phyloP scores from a whole-genome alignment of 306 rosid genomes.

The Gastrolobium villosum region DNA sequence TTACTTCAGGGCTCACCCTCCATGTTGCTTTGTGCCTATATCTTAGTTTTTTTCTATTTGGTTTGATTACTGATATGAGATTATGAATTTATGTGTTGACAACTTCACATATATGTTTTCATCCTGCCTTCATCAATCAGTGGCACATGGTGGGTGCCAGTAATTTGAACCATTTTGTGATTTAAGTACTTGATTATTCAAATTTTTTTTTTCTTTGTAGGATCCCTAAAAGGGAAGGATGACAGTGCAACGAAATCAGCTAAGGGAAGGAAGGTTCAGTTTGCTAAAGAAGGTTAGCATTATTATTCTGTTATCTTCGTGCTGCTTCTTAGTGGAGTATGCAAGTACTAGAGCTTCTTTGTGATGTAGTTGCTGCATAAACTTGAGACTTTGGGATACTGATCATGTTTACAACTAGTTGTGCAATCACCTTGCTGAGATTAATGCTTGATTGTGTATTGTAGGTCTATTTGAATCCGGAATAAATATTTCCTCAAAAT shows the following conservation, averaged over 20 bases:
- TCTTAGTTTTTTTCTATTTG: background rate
- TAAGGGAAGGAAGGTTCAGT: conserved; percentile 82
- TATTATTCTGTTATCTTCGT: conserved; percentile 14
- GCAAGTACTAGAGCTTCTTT: conserved; percentile 28
- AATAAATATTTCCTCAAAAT: conserved; percentile 42
- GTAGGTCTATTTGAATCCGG: conserved; percentile 53
- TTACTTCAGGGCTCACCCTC: too few species aligned
- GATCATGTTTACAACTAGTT: conserved; percentile 27
- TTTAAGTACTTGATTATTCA: conserved; percentile 21
- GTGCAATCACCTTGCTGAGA: conserved; percentile 15
- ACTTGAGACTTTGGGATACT: conserved; percentile 22
- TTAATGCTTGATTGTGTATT: conserved; percentile 30
- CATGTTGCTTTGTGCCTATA: background rate
- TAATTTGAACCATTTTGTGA: conserved; percentile 38
- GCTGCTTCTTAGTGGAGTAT: conserved; percentile 35
- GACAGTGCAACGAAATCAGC: conserved; percentile 73
- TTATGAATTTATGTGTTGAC: conserved; percentile 31
- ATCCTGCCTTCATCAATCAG: conserved; percentile 16
- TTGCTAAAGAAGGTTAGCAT: conserved; percentile 68
- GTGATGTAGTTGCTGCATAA: conserved; percentile 25
- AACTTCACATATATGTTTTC: background rate
- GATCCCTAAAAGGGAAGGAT: conserved; percentile 75
- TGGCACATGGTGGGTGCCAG: background rate
- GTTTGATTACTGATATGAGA: conserved; percentile 37
- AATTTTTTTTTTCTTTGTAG: conserved; percentile 48